Base-by-base conservation (phyloP, 305 asterid genomes). In the Fraxinus paxiana region DNA sequence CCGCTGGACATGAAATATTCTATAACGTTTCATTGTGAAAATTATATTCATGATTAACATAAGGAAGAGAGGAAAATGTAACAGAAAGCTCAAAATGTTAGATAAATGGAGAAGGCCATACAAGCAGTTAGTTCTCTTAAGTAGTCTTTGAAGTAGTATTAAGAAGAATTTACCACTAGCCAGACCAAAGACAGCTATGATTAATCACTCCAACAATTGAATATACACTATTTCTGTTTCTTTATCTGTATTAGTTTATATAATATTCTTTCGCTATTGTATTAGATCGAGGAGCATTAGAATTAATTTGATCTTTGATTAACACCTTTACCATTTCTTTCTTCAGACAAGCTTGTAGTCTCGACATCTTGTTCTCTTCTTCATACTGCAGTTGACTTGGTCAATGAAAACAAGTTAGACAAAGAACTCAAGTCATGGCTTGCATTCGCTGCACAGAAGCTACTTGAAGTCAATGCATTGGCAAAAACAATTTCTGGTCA, bases 361-460 rank as follows among this genome's bases (percentile, higher is more conserved):
- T 89, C 95, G 75, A 89, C 95, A 24, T 91, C 95, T 24, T 90
- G 93, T 80, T 90, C 95, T 28, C 89, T 91, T 80, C 93, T 90
- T 81, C 93, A 91, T 83, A 87, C 93, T 2, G 91, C 95, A n/a
- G 93, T 91, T 81, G 95, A 91, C 82, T 82, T 91, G 83, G 89
- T 83, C 76, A 85, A 87, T 70, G 95, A 91, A 86, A 80, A 87
- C 77, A 90, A 84, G 87, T 73, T 91, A 87, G 93, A 91, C 73
- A 54, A 79, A 73, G 92, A 91, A 84, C 85, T 88, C 65, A 90
- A 86, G 86, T 87, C 92, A 72, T 90, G 95, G 95, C 88, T 91
- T 81, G 95, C 95, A 79, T 91, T 91, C 87, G 84, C 93, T 82
- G 88, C 91, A 30, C 92, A 91, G 84, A 91, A 91, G 83, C 86